Percentiles rank a stretch among this genome's conserved stretches.
Conservation (phyloP, 148 eudicot genomes). For the Drosera capensis region DNA sequence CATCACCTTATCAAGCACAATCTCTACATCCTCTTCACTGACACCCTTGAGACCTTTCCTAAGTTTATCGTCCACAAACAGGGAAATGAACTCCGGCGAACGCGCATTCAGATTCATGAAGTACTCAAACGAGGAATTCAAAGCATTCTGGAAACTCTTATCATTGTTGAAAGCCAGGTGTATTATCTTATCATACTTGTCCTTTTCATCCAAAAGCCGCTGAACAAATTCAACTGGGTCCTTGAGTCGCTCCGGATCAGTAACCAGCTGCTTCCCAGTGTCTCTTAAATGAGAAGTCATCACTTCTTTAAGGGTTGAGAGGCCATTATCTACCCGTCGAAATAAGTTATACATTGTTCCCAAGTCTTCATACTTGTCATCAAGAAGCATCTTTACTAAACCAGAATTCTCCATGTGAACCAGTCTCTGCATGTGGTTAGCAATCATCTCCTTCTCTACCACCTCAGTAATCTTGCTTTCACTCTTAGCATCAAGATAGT, state of each 20-base stretch:
- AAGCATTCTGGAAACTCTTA: background rate
- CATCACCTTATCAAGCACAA: conserved; percentile 1
- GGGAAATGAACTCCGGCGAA: background rate
- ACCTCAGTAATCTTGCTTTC: conserved; percentile 1
- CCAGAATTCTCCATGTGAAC: conserved; percentile 2
- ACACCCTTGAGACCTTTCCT: conserved; percentile 1
- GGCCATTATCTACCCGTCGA: background rate
- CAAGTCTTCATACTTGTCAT: conserved; percentile 2
- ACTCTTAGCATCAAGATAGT: background rate
- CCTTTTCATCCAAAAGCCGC: background rate
- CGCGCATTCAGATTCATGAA: background rate
- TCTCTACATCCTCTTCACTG: background rate
- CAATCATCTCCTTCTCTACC: conserved; percentile 1
- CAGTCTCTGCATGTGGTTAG: background rate
- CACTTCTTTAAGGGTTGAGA: background rate
- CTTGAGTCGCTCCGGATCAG: background rate
- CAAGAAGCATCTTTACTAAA: background rate
- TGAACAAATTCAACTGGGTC: background rate
- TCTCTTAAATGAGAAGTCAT: background rate
- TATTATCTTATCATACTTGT: conserved; percentile 1
- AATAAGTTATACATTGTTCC: background rate
- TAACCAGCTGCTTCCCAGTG: background rate
- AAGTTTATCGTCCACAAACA: background rate
- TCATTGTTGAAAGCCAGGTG: background rate
- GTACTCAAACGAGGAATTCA: conserved; percentile 1